Conservation (phyloP, 164 flowering plant species). For the Vitis cinerea region DNA sequence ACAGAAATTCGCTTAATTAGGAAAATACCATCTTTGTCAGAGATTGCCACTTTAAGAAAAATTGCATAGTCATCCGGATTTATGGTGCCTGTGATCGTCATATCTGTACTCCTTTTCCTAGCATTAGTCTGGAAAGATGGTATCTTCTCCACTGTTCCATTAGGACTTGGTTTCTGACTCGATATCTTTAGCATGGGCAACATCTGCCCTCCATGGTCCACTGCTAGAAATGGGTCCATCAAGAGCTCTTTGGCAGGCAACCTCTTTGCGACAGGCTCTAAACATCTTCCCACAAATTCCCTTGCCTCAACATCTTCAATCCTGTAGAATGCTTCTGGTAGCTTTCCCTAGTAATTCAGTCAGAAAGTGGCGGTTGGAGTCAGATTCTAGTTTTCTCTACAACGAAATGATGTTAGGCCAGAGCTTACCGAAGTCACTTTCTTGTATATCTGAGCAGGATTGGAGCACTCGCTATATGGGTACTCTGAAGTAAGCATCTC, state of each 20-base stretch:
- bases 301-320: slow-evolving; percentile 61
- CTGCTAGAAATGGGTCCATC: slow-evolving; percentile 64
- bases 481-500: slow-evolving; percentile 91
- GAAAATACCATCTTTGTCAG: slow-evolving; percentile 53
- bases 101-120: slow-evolving; percentile 33
- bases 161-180: slow-evolving; percentile 4
- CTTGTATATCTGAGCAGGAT: slow-evolving; percentile 94
- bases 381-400: not conserved
- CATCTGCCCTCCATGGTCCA: slow-evolving; percentile 27
- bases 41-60: slow-evolving; percentile 71
- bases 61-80: slow-evolving; percentile 63
- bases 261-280: slow-evolving; percentile 61
- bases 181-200: slow-evolving; percentile 9
- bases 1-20: not conserved
- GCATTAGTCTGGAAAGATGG: slow-evolving; percentile 13
- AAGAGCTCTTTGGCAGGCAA: slow-evolving; percentile 64
- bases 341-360: slow-evolving; percentile 54
- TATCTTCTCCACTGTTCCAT: not conserved
- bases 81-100: slow-evolving; percentile 76
- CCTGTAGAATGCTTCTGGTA: slow-evolving; percentile 63
- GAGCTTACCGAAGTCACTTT: slow-evolving; percentile 79
- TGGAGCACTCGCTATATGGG: slow-evolving; percentile 85
- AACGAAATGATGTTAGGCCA: not conserved
- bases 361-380: not conserved
- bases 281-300: slow-evolving; percentile 63